Conservation (phyloP, 768 basidiomycete species). For the Cyclocybe aegerita region DNA sequence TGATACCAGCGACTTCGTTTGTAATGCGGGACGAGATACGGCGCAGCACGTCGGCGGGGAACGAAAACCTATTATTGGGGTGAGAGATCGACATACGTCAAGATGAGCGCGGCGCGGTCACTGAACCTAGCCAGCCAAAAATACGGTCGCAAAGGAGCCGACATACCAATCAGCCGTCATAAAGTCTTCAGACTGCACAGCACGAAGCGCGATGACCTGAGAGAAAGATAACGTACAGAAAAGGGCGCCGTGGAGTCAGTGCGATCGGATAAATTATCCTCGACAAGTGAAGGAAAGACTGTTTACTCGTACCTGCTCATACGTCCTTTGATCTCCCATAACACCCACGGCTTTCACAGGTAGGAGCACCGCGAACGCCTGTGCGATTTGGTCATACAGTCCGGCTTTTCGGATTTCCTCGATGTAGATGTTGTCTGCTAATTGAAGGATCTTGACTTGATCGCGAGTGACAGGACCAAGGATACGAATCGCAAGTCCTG, state of each 20-base stretch:
- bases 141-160: neutral
- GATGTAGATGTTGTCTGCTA: slow-evolving; percentile 94
- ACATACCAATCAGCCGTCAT: slow-evolving; percentile 98
- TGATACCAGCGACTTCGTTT: slow-evolving; percentile 96
- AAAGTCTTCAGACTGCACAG: slow-evolving; percentile 98
- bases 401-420: slow-evolving; percentile 95
- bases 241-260: neutral
- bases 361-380: slow-evolving; percentile 93
- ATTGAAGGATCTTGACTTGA: slow-evolving; percentile 89
- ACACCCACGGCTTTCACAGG: slow-evolving; percentile 98
- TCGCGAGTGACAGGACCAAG: slow-evolving; percentile 92
- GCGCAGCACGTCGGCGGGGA: slow-evolving; percentile 86
- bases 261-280: neutral
- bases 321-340: slow-evolving; percentile 95
- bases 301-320: slow-evolving; percentile 72
- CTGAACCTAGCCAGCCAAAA: slow-evolving; percentile 6
- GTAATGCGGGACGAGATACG: slow-evolving; percentile 96
- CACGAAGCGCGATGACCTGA: slow-evolving; percentile 89
- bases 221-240: slow-evolving; percentile 8
- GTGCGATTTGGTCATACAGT: slow-evolving; percentile 89
- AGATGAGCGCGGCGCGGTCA: slow-evolving; percentile 3
- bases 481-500: slow-evolving; percentile 97
- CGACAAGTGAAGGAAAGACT: neutral
- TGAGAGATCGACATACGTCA: slow-evolving; percentile 7
- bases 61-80: slow-evolving; percentile 74